Conservation (phyloP, 176 grass and related monocot species). For the Themeda triandra region DNA sequence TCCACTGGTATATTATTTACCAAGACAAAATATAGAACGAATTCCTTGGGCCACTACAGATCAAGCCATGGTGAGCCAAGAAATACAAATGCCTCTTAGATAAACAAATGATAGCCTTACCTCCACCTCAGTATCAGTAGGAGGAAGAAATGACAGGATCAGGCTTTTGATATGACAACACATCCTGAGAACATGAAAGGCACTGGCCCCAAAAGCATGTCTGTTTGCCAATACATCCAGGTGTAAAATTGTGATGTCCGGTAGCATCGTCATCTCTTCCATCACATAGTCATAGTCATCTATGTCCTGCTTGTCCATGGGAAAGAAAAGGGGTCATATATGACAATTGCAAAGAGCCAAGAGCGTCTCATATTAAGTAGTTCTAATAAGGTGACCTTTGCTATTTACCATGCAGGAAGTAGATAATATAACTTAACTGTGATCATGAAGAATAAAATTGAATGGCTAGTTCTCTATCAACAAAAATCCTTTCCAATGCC, state of each 20-base stretch:
- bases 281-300: not conserved
- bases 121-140: fast-evolving
- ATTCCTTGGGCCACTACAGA: not conserved
- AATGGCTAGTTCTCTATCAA: not conserved
- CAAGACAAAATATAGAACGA: not conserved
- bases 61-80: not conserved
- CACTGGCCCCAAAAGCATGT: not conserved
- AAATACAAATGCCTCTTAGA: not conserved
- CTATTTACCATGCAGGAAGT: not conserved
- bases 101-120: not conserved
- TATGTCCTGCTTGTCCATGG: not conserved
- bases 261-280: constrained; percentile 27
- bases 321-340: not conserved
- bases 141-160: not conserved
- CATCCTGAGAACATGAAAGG: not conserved
- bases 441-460: not conserved
- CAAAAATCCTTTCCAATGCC: not conserved
- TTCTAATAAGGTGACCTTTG: not conserved
- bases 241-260: not conserved
- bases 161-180: not conserved
- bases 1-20: not conserved
- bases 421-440: not conserved
- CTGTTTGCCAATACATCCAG: not conserved
- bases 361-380: not conserved
- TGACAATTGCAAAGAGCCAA: not conserved